phyloP scores from a whole-genome alignment of 345 rosid genomes.

The Populus pruinosa region DNA sequence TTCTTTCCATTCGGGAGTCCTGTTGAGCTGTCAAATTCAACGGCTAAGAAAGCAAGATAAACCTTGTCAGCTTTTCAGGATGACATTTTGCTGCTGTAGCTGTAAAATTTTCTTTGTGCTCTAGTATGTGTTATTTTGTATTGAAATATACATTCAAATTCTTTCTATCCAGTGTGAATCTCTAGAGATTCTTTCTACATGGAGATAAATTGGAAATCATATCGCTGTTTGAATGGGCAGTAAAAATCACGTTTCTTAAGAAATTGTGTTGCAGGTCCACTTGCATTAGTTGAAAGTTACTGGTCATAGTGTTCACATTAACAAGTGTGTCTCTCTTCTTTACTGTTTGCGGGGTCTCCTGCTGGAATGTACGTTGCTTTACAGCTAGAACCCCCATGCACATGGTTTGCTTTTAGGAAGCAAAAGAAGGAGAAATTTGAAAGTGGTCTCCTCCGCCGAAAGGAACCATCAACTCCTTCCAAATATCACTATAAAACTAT shows the following conservation, averaged over 20 bases:
- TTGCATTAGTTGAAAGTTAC: not conserved
- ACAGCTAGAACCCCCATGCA: constrained; percentile 35
- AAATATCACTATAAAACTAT: not conserved
- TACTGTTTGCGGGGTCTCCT: not conserved
- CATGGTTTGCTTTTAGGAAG: constrained; percentile 46
- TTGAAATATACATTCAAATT: not conserved
- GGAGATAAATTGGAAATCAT: not conserved
- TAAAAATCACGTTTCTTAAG: not conserved
- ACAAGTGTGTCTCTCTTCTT: not conserved
- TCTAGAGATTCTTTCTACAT: not conserved
- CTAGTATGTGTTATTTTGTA: not conserved
- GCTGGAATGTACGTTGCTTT: constrained; percentile 28
- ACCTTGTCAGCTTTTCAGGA: not conserved
- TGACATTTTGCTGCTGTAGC: not conserved
- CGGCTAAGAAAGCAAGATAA: not conserved
- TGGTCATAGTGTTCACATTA: not conserved
- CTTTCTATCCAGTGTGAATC: not conserved
- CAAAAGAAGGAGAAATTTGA: constrained; percentile 20
- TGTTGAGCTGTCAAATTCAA: not conserved
- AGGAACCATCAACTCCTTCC: constrained; percentile 3
- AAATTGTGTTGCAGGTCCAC: not conserved
- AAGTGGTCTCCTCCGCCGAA: constrained; percentile 31
- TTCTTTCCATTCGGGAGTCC: not conserved
- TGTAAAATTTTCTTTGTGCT: not conserved
- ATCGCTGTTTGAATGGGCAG: not conserved